Conservation (phyloP, 2,329 filamentous ascomycete species). For the Grosmannia penicillata region DNA sequence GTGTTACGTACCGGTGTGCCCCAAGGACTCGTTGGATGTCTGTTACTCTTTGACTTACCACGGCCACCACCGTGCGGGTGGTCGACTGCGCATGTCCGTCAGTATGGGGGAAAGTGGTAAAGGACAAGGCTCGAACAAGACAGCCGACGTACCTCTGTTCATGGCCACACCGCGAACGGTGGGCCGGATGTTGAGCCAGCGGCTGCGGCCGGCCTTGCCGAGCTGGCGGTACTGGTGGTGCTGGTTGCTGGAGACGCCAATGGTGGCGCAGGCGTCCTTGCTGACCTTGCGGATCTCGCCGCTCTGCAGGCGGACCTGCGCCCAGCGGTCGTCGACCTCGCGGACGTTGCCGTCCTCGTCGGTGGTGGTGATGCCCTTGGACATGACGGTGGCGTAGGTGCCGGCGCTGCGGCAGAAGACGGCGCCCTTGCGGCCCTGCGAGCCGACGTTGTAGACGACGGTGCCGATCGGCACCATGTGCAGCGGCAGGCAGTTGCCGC, state of each 20-base stretch:
- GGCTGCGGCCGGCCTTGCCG: conserved; percentile 85
- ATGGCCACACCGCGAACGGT: conserved; percentile 96
- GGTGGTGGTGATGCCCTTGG: conserved; percentile 44
- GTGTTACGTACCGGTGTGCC: conserved; percentile 83
- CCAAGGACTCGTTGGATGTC: conserved; percentile 91
- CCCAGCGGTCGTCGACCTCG: conserved; percentile 45
- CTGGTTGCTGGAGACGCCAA: conserved; percentile 86
- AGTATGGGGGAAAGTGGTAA: conserved; percentile 14
- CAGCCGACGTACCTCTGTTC: conserved; percentile 61
- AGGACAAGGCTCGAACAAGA: neutral
- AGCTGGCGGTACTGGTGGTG: conserved; percentile 82
- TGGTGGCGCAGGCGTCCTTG: conserved; percentile 85
- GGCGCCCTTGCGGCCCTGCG: conserved; percentile 54
- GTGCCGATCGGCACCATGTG: conserved; percentile 96
- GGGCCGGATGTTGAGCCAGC: conserved; percentile 87
- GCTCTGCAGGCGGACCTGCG: conserved; percentile 77
- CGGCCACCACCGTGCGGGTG: conserved; percentile 98
- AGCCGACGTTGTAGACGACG: conserved; percentile 79
- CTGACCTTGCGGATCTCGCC: conserved; percentile 82
- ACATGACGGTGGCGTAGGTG: conserved; percentile 75
- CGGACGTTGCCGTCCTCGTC: neutral
- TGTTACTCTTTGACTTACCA: conserved; percentile 98
- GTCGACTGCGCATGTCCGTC: conserved; percentile 40
- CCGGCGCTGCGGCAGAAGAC: conserved; percentile 93
- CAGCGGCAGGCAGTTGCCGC: conserved; percentile 87